Evolutionary conservation across 352 stramenopile genomes (phyloP), one percentile per base, ranked within the genome.

Genomic region (Bremia lactucae): DNA sequence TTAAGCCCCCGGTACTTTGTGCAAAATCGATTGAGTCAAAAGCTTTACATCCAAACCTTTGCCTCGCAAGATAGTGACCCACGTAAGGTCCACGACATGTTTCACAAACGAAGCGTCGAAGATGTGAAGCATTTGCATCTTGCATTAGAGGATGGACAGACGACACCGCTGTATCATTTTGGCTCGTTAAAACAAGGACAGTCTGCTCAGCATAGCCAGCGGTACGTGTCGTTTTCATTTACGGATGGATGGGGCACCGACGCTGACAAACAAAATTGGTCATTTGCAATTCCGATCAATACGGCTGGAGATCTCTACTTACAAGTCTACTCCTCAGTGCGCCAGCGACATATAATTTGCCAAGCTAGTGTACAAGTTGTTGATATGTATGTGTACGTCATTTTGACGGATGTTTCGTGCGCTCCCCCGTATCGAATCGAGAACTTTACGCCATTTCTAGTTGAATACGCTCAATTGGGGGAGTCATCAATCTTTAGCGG

Each of bases 361-460:
- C 64, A 89, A 40, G 80, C 73, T 25, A 90, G 77, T 38, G 74
- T 93, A 14, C 80, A 93, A 42, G 71, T 93, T 18, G 72, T 93
- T n/a, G 80, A 87, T 25, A 87, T 87, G 71, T 88, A 93, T 42
- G 68, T 93, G 13, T 93, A 90, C 48, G 77, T 93, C 9, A 79
- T 90, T 38, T 48, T 93, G 36, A 89, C 62, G 16, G 80, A 93
- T 49, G 73, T 84, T 8, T 93, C 77, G 0, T 77, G 68, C 16
- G 67, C 74, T 13, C 80, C 80, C 6, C 80, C 80, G 13, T 93
- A 89, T 52, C 75, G 80, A 6, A 82, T 93, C 34, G 80, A 93
- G 58, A 93, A 93, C 52, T 93, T 78, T 48, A 89, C 80, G n/a
- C 77, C 74, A 33, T 90, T 80, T 42, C 78, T 52, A 24, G 68